A percentile compares a stretch with the other conserved stretches of the same genome.
Conservation (phyloP, 176 grass and related monocot genomes). For the Olyra latifolia region DNA sequence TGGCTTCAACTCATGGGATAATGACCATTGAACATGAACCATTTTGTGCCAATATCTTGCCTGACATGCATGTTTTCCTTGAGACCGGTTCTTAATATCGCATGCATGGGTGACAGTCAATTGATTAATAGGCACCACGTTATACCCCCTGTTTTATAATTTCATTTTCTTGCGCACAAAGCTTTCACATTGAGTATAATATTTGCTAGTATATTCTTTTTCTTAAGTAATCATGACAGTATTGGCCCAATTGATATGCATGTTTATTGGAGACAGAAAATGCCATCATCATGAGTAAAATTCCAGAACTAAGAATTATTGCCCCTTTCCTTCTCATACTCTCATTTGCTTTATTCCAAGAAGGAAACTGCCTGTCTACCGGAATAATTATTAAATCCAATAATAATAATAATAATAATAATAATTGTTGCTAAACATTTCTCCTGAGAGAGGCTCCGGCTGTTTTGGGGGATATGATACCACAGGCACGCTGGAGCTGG, state of each 20-base stretch:
- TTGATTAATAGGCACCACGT: conserved; percentile 11
- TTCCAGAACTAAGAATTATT: background rate
- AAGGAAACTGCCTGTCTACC: background rate
- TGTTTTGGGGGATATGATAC: no score
- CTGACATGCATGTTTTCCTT: background rate
- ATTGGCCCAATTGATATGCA: background rate
- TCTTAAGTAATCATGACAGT: background rate
- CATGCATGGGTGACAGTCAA: background rate
- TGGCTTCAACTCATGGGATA: background rate
- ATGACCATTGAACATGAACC: background rate
- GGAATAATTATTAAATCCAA: background rate
- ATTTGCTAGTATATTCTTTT: background rate
- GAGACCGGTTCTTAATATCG: background rate
- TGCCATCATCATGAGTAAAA: background rate
- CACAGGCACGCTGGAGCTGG: no score
- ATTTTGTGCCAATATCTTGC: background rate
- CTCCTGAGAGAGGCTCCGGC: no score
- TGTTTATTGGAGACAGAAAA: background rate
- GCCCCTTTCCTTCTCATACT: background rate
- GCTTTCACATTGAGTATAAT: background rate
- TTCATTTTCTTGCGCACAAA: background rate
- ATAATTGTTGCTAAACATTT: background rate
- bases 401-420: background rate
- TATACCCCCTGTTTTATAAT: background rate
- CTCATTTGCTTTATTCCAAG: background rate